Evolutionary conservation across 2,329 filamentous ascomycete species (phyloP).

Genomic region (Aspergillus hiratsukae): DNA sequence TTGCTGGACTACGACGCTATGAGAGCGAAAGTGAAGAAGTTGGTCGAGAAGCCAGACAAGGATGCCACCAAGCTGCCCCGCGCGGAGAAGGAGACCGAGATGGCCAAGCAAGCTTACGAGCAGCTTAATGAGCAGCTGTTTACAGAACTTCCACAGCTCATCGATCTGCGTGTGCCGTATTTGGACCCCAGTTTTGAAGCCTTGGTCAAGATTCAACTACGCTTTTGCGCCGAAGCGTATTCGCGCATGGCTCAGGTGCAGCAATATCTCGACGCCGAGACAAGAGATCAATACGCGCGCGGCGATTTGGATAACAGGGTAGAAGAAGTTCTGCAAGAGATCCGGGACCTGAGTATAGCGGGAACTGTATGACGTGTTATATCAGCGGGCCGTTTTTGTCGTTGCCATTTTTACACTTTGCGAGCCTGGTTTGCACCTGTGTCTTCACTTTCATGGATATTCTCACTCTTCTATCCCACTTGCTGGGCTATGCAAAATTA

Average conservation of each 20-base stretch:
- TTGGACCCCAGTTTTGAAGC: slow-evolving; percentile 96
- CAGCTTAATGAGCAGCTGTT: slow-evolving; percentile 95
- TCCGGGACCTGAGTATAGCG: slow-evolving; percentile 90
- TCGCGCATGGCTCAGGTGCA: slow-evolving; percentile 98
- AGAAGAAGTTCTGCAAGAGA: slow-evolving; percentile 94
- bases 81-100: slow-evolving; percentile 92
- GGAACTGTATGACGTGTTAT: slow-evolving; percentile 53
- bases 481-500: background rate
- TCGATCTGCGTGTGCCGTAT: slow-evolving; percentile 94
- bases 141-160: slow-evolving; percentile 87
- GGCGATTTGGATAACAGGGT: slow-evolving; percentile 88
- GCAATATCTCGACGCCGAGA: slow-evolving; percentile 94
- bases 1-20: slow-evolving; percentile 96
- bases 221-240: slow-evolving; percentile 97
- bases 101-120: slow-evolving; percentile 90
- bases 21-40: slow-evolving; percentile 91
- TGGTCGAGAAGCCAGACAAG: slow-evolving; percentile 98
- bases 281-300: slow-evolving; percentile 90
- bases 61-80: slow-evolving; percentile 94
- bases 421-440: background rate
- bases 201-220: slow-evolving; percentile 94
- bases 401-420: background rate
- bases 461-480: background rate
- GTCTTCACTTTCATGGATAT: slow-evolving; percentile 1
- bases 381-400: slow-evolving; percentile 7